Evolutionary conservation across 805 yeast species (phyloP).

Genomic region (Nematodospora valgi): DNA sequence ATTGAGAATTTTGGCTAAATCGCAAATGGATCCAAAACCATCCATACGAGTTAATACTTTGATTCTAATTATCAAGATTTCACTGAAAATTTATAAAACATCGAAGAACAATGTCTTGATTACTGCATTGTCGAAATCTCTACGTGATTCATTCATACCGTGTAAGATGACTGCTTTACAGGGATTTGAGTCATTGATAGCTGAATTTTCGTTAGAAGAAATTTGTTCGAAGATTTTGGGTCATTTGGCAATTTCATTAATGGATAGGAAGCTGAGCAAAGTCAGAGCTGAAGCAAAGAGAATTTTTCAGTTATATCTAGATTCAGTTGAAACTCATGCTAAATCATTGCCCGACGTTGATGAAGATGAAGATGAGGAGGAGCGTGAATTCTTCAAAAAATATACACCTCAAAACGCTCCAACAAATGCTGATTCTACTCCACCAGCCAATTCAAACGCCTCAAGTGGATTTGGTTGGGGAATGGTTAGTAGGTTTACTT

Average conservation of each 20-base stretch:
- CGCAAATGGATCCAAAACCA: conserved; percentile 73
- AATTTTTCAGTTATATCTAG: conserved; percentile 57
- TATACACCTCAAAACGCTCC: conserved; percentile 14
- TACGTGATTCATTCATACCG: conserved; percentile 74
- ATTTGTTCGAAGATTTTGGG: conserved; percentile 80
- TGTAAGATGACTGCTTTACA: conserved; percentile 72
- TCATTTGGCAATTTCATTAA: conserved; percentile 76
- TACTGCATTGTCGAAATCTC: conserved; percentile 81
- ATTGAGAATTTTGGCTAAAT: conserved; percentile 72
- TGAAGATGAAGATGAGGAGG: conserved; percentile 36
- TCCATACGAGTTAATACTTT: conserved; percentile 78
- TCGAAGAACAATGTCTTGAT: conserved; percentile 72
- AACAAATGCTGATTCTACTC: conserved; percentile 7
- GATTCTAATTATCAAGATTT: conserved; percentile 62
- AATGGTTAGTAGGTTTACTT: conserved; percentile 32
- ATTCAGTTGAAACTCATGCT: conserved; percentile 37
- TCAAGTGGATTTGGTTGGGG: conserved; percentile 33
- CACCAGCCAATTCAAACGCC: background rate
- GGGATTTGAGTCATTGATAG: conserved; percentile 65
- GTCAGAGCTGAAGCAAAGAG: conserved; percentile 72
- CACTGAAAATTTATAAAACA: conserved; percentile 50
- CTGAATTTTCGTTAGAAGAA: conserved; percentile 67
- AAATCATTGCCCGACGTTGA: conserved; percentile 29
- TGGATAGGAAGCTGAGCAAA: conserved; percentile 62
- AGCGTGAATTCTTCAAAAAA: conserved; percentile 28